Evolutionary conservation across 257 asterid genomes (phyloP).

Genomic region (Nicotiana paniculata): DNA sequence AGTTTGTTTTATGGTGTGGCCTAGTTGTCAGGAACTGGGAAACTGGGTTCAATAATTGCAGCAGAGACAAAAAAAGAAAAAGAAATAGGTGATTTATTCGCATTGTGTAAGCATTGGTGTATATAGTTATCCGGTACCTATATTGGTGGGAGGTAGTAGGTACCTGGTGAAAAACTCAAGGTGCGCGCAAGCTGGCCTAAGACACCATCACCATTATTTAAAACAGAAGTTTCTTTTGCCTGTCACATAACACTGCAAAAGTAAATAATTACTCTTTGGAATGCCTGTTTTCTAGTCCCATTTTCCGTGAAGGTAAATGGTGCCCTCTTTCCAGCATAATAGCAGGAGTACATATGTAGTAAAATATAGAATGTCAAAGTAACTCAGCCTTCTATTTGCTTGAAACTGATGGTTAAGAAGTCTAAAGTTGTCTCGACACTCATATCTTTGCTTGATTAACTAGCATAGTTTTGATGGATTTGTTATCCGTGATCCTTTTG

Average conservation of each 20-base stretch:
- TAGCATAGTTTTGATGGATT: background rate
- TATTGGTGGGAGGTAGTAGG: too few species aligned
- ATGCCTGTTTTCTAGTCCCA: background rate
- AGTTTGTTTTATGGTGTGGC: background rate
- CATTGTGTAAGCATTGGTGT: too few species aligned
- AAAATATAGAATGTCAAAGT: background rate
- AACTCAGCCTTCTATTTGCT: background rate
- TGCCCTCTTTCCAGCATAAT: background rate
- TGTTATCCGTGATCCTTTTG: background rate
- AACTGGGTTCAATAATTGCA: too few species aligned
- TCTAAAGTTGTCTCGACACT: background rate
- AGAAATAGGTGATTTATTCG: too few species aligned
- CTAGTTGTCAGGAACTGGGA: background rate
- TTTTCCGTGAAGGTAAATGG: background rate
- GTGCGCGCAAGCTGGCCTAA: too few species aligned
- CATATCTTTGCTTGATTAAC: background rate
- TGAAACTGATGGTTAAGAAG: background rate
- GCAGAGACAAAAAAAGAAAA: too few species aligned
- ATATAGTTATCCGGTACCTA: too few species aligned
- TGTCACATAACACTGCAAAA: background rate
- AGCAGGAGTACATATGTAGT: background rate
- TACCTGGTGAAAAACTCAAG: too few species aligned
- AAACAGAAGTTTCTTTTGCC: background rate
- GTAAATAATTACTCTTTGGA: background rate
- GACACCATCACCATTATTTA: too few species aligned